Conservation (phyloP, 495 filamentous ascomycete species). For the Evansstolkia leycettana region DNA sequence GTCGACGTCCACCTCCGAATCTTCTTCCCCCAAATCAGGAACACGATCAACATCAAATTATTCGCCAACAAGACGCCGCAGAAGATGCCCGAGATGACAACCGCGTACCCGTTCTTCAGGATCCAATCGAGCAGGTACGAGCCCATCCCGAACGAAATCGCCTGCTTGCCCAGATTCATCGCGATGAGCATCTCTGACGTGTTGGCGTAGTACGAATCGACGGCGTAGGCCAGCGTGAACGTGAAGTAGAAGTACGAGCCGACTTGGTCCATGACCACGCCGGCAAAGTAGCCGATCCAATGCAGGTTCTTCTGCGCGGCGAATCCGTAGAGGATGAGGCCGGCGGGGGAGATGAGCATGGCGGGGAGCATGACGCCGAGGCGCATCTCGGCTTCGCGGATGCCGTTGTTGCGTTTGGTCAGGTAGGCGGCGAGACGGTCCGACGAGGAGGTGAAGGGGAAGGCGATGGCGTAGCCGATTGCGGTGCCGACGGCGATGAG, state of each 20-base stretch:
- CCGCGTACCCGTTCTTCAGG: constrained; percentile 38
- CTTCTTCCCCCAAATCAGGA: constrained; percentile 45
- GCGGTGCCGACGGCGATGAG: constrained; percentile 42
- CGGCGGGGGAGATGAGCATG: constrained; percentile 41
- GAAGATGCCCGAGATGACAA: constrained; percentile 48
- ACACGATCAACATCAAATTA: constrained; percentile 41
- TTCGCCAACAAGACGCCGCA: constrained; percentile 40
- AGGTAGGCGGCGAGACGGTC: constrained; percentile 43
- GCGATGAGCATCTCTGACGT: constrained; percentile 53
- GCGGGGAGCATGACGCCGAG: constrained; percentile 42
- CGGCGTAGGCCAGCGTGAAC: constrained; percentile 47
- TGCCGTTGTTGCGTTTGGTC: constrained; percentile 39
- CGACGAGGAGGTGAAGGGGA: constrained; percentile 44
- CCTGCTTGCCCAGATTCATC: constrained; percentile 57
- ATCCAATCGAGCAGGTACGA: constrained; percentile 48
- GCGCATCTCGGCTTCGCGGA: constrained; percentile 52
- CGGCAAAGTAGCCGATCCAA: constrained; percentile 44
- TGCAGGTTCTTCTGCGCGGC: constrained; percentile 40
- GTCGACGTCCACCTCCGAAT: constrained; percentile 36
- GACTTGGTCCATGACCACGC: constrained; percentile 40
- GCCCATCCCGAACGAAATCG: constrained; percentile 50
- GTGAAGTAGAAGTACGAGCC: constrained; percentile 45
- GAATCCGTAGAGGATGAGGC: constrained; percentile 43
- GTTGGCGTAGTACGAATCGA: constrained; percentile 46
- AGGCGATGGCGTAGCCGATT: constrained; percentile 38